Base-by-base conservation (phyloP, 192 early-diverging fungal species). In the Coemansia sp. region DNA sequence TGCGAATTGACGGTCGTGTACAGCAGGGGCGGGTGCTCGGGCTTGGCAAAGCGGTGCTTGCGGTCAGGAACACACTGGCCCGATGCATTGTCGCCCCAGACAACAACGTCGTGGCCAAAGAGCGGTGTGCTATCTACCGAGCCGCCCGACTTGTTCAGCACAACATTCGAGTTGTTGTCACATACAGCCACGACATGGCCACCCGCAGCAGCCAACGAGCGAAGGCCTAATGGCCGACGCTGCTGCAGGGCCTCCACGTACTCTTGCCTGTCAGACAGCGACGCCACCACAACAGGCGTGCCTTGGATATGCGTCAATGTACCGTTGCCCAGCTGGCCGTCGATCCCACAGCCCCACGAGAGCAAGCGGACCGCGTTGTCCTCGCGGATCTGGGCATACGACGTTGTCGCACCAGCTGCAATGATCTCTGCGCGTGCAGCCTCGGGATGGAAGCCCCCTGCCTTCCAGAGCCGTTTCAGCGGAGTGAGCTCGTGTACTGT, bases 11-110 rank as follows among this genome's bases (percentile, higher is more conserved):
- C 44, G 1, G 54, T 31, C 3, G 32, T 30, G 33, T 44, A 69
- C n/a, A 69, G 42, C 5, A 33, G 53, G 12, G 47, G 49, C 7
- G 54, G 59, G 17, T 62, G 60, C 2, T 19, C 40, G 6, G 66
- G 66, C 33, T 38, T 32, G 3, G 59, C 44, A 40, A 69, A 46
- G 34, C 66, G 53, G 14, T 69, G 66, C 14, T 40, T 46, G 36
- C 66, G 66, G 6, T 45, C 59, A 5, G 59, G 66, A 7, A 57
- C 53, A 38, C 66, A 69, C 42, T 69, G 59, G 16, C 66, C 66
- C 4, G 25, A 23, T 7, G 44, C 17, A 36, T 69, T 69, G 45
- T 46, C 49, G 34, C 66, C 66, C 66, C 66, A 69, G 18, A 62
- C 59, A 19, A 69, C 4, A 3, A 69, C 66, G 5, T 69, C 66